A percentile compares a stretch with the other conserved stretches of the same genome.
phyloP scores from a whole-genome alignment of 1,284 basidiomycete species.

The Malassezia pachydermatis region DNA sequence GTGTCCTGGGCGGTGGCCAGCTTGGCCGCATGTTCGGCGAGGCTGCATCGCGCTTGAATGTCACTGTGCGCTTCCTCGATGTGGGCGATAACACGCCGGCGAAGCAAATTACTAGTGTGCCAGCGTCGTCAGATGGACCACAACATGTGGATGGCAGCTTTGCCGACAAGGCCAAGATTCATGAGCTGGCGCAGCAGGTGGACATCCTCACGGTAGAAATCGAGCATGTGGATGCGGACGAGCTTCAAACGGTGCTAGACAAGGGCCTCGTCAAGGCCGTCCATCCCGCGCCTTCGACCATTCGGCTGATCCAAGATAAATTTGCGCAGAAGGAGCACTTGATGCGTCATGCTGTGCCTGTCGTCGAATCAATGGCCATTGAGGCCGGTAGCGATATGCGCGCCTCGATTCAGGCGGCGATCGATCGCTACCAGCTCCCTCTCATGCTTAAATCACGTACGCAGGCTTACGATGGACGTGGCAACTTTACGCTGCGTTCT shows the following conservation, averaged over 20 bases:
- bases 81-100: constrained; percentile 69
- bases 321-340: constrained; percentile 71
- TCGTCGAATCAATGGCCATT: constrained; percentile 59
- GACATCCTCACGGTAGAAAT: constrained; percentile 93
- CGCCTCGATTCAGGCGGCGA: constrained; percentile 19
- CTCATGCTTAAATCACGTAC: constrained; percentile 94
- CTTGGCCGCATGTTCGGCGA: constrained; percentile 93
- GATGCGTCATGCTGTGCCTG: constrained; percentile 52
- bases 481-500: constrained; percentile 69
- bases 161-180: constrained; percentile 68
- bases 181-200: constrained; percentile 66
- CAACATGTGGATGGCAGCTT: constrained; percentile 82
- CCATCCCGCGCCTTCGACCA: constrained; percentile 74
- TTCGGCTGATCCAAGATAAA: constrained; percentile 91
- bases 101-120: constrained; percentile 61
- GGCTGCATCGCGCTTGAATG: constrained; percentile 76
- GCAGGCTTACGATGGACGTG: constrained; percentile 88
- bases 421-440: constrained; percentile 62
- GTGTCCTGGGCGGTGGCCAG: constrained; percentile 70
- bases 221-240: constrained; percentile 79
- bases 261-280: constrained; percentile 52
- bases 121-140: constrained; percentile 14
- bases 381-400: constrained; percentile 6
- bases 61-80: constrained; percentile 80
- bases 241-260: constrained; percentile 54